phyloP scores from a whole-genome alignment of 345 rosid species.

The Hevea brasiliensis region DNA sequence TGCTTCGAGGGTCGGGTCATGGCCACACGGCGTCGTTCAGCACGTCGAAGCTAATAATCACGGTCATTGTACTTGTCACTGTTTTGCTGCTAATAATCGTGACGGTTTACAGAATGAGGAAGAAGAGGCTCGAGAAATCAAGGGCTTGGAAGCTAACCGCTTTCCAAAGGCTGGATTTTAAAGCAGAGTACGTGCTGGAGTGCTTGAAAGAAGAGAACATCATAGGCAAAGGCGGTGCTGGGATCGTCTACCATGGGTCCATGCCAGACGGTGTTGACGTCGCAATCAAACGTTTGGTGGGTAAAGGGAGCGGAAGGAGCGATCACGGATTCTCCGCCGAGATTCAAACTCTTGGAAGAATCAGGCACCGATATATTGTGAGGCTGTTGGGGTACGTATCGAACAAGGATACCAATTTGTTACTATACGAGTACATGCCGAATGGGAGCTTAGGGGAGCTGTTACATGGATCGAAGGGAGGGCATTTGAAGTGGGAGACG shows the following conservation, averaged over 20 bases:
- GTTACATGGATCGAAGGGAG: slow-evolving; percentile 83
- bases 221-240: slow-evolving; percentile 94
- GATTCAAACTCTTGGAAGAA: slow-evolving; percentile 80
- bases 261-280: slow-evolving; percentile 69
- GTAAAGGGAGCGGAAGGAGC: slow-evolving; percentile 55
- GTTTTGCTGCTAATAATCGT: slow-evolving; percentile 41
- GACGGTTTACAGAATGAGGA: slow-evolving; percentile 45
- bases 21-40: slow-evolving; percentile 33
- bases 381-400: slow-evolving; percentile 76
- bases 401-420: slow-evolving; percentile 78
- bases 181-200: slow-evolving; percentile 73
- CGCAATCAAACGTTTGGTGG: slow-evolving; percentile 74
- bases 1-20: slow-evolving; percentile 27
- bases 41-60: slow-evolving; percentile 47
- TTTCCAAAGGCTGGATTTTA: slow-evolving; percentile 74
- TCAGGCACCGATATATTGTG: slow-evolving; percentile 83
- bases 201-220: slow-evolving; percentile 85
- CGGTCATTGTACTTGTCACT: slow-evolving; percentile 40
- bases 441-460: slow-evolving; percentile 91
- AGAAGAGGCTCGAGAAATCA: slow-evolving; percentile 46
- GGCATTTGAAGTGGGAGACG: slow-evolving; percentile 80
- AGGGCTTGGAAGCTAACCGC: slow-evolving; percentile 80
- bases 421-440: slow-evolving; percentile 83
- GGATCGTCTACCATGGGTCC: slow-evolving; percentile 81
- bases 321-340: slow-evolving; percentile 94